Evolutionary conservation across 2,329 filamentous ascomycete species (phyloP).

Genomic region (Gyromitra esculenta): DNA sequence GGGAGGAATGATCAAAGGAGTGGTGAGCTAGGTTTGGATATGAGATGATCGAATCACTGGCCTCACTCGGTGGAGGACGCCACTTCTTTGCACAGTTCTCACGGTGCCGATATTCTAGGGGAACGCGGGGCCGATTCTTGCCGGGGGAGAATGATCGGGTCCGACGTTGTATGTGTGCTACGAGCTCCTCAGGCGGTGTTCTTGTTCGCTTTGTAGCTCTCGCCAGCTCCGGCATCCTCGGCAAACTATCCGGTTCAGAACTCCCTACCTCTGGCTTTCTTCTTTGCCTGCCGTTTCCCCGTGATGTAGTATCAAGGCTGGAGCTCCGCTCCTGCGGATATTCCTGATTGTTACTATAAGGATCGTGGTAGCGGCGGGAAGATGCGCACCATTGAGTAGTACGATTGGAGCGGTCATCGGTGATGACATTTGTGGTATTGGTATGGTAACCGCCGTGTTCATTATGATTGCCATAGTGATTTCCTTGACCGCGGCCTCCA

Average conservation of each 20-base stretch:
- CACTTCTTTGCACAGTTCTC: background rate
- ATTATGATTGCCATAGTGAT: background rate
- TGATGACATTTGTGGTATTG: slow-evolving; percentile 2
- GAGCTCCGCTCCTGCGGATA: background rate
- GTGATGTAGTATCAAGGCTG: background rate
- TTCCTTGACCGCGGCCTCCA: background rate
- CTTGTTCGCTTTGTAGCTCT: background rate
- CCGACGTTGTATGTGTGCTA: background rate
- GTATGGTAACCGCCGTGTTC: slow-evolving; percentile 12
- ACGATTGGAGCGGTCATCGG: slow-evolving; percentile 12
- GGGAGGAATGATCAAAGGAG: background rate
- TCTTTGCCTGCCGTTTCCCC: background rate
- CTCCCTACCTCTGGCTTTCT: background rate
- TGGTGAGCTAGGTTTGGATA: background rate
- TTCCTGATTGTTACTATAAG: background rate
- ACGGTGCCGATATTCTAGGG: background rate
- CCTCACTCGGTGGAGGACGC: background rate
- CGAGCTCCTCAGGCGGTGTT: background rate
- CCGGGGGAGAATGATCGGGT: background rate
- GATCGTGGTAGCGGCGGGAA: background rate
- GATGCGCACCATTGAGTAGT: background rate
- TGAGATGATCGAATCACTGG: background rate
- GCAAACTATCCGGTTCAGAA: background rate
- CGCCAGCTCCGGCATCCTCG: background rate
- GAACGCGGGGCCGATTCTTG: background rate